Conservation (phyloP, 805 yeast genomes). For the Candida orba region DNA sequence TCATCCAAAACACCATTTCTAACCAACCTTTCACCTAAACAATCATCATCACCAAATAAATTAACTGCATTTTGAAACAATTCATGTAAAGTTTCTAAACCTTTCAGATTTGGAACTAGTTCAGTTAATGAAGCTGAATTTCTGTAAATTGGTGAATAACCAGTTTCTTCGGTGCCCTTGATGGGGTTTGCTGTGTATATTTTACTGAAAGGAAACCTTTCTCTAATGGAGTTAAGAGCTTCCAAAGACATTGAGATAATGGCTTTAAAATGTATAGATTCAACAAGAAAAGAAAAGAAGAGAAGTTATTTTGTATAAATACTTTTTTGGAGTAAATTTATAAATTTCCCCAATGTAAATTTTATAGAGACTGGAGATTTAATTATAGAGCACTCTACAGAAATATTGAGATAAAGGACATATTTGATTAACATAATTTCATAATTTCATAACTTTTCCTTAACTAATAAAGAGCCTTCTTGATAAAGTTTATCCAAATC, state of each 20-base stretch:
- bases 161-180: constrained; percentile 3
- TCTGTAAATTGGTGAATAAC: constrained; percentile 10
- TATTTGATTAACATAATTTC: neutral
- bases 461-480: constrained; percentile 27
- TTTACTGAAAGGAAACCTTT: no score
- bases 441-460: neutral
- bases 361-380: no score
- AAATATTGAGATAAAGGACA: no score
- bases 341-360: no score
- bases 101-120: constrained; percentile 3
- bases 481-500: constrained; percentile 33
- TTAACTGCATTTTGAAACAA: constrained; percentile 26
- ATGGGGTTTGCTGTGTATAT: constrained; percentile 3
- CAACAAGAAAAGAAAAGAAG: no score
- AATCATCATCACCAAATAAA: constrained; percentile 25
- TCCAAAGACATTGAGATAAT: no score
- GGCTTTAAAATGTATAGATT: no score
- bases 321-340: no score
- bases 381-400: no score
- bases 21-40: constrained; percentile 30
- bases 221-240: no score
- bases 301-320: no score
- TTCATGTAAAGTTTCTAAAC: constrained; percentile 14
- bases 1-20: constrained; percentile 29
- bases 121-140: constrained; percentile 1